These are phyloP conservation scores for Colletotrichum higginsianum DNA, from an alignment of 2,329 filamentous ascomycete species.

Conservation along the genomic window DNA sequence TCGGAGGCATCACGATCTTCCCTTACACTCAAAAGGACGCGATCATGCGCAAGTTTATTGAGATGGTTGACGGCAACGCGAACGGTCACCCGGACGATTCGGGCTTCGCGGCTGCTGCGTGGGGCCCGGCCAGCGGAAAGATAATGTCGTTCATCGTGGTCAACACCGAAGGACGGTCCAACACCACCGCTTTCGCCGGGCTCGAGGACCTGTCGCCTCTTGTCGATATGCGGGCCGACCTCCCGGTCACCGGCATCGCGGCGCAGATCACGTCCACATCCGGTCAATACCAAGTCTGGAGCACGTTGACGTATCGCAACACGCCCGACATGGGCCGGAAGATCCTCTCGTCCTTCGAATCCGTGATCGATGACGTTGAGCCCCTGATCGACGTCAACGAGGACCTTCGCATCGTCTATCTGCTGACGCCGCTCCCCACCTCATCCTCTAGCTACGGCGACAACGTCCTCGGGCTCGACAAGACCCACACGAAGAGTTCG, in stretches of 20 bases:
- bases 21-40: conserved; percentile 1
- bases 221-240: neutral
- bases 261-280: neutral
- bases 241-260: conserved; percentile 5
- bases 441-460: conserved; percentile 4
- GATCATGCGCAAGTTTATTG: neutral
- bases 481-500: neutral
- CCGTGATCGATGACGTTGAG: conserved; percentile 1
- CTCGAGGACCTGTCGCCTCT: conserved; percentile 1
- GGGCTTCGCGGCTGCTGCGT: conserved; percentile 9
- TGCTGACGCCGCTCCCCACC: conserved; percentile 33
- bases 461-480: conserved; percentile 11
- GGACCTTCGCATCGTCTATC: conserved; percentile 20
- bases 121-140: neutral
- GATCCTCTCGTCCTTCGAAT: neutral
- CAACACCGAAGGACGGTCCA: conserved; percentile 4
- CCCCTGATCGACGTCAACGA: neutral
- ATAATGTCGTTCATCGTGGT: conserved; percentile 8
- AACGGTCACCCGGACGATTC: conserved; percentile 3
- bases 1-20: conserved; percentile 18
- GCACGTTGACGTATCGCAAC: conserved; percentile 14
- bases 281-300: conserved; percentile 12
- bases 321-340: conserved; percentile 10
- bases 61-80: conserved; percentile 20
- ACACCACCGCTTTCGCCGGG: neutral